A percentile compares a stretch with the other conserved stretches of the same genome.
These are phyloP conservation scores for Tinospora cordifolia DNA, from an alignment of 164 flowering plant species.

Conservation along the genomic window DNA sequence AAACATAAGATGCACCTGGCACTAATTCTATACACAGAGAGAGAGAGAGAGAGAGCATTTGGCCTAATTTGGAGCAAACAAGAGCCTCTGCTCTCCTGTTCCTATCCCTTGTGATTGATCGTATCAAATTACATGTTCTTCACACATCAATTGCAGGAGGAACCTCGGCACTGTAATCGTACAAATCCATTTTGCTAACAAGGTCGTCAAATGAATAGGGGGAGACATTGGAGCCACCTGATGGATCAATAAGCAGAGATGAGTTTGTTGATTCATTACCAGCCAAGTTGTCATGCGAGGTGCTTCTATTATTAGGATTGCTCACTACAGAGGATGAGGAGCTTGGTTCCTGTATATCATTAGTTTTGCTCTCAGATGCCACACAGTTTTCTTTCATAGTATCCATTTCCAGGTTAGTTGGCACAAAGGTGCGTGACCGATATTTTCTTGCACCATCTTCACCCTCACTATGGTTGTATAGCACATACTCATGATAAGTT, in stretches of 20 bases:
- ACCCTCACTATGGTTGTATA: constrained; percentile 78
- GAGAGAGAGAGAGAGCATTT: too few relatives aligned
- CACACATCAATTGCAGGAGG: neutral
- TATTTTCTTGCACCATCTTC: constrained; percentile 78
- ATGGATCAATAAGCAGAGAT: neutral
- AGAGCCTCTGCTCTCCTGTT: neutral
- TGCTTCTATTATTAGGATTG: constrained; percentile 33
- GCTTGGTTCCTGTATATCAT: constrained; percentile 59
- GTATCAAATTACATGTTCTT: neutral
- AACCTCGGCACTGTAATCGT: neutral
- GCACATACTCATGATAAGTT: constrained; percentile 91
- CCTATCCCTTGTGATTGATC: neutral
- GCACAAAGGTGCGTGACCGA: constrained; percentile 90
- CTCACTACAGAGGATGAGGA: constrained; percentile 48
- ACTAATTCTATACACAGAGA: too few relatives aligned
- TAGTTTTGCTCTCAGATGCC: constrained; percentile 53
- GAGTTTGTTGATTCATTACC: neutral
- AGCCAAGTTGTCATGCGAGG: constrained; percentile 14
- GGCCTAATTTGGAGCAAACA: too few relatives aligned
- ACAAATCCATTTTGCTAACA: neutral
- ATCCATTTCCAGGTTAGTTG: constrained; percentile 95
- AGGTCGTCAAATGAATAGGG: neutral
- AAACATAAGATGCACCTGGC: too few relatives aligned
- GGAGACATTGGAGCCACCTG: neutral
- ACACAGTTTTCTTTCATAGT: constrained; percentile 61